Evolutionary conservation across 768 basidiomycete genomes (phyloP).

Genomic region (Amanita muscaria): DNA sequence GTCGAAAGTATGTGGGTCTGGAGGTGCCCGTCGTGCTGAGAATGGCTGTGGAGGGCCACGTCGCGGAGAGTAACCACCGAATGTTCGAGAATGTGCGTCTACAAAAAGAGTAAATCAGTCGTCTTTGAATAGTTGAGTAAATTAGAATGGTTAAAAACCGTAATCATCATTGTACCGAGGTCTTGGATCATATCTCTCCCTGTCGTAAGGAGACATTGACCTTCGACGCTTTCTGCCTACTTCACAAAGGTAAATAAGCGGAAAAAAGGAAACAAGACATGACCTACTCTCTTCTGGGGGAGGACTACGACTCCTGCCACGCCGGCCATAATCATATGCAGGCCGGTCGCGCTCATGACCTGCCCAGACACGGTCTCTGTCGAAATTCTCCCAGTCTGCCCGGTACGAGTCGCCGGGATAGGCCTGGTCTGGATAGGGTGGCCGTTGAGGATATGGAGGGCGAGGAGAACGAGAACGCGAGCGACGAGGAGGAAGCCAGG

Average conservation of each 20-base stretch:
- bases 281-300: constrained; percentile 51
- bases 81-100: constrained; percentile 61
- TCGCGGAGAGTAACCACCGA: constrained; percentile 51
- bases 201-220: constrained; percentile 74
- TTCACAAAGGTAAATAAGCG: constrained; percentile 16
- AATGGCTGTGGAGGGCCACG: constrained; percentile 44
- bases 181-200: constrained; percentile 76
- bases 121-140: constrained; percentile 7
- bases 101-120: constrained; percentile 11
- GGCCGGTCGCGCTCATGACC: constrained; percentile 62
- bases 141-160: constrained; percentile 38
- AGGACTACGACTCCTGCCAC: constrained; percentile 74
- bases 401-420: constrained; percentile 53
- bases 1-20: constrained; percentile 75
- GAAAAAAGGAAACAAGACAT: constrained; percentile 8
- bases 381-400: constrained; percentile 61
- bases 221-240: constrained; percentile 71
- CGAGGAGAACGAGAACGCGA: constrained; percentile 82
- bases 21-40: constrained; percentile 53
- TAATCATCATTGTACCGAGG: constrained; percentile 78
- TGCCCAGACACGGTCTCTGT: constrained; percentile 62
- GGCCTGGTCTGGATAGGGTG: constrained; percentile 44
- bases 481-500: constrained; percentile 70
- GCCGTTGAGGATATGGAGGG: constrained; percentile 43
- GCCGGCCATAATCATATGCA: constrained; percentile 58